Percentiles rank a stretch among this genome's conserved stretches.
Conservation (phyloP, 2,329 filamentous ascomycete genomes). For the Ampelomyces quisqualis region DNA sequence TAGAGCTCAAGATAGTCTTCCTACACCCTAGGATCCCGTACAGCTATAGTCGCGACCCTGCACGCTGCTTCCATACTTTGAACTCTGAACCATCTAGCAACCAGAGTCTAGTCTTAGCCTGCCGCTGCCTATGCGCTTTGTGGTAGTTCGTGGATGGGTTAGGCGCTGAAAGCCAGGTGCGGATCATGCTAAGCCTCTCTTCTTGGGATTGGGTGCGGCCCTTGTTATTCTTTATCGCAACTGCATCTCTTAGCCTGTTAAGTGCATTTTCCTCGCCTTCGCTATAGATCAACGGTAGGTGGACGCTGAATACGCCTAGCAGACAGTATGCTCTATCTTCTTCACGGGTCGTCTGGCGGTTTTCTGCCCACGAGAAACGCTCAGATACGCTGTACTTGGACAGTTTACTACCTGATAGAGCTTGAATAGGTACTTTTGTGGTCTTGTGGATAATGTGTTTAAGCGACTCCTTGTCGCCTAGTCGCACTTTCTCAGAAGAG, state of each 20-base stretch:
- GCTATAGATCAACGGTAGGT: slow-evolving; percentile 13
- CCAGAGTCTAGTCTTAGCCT: slow-evolving; percentile 39
- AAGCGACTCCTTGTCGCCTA: slow-evolving; percentile 11
- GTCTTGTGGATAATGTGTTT: slow-evolving; percentile 9
- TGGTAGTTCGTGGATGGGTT: slow-evolving; percentile 17
- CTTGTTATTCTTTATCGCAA: neutral
- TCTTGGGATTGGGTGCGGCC: slow-evolving; percentile 1
- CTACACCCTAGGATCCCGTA: slow-evolving; percentile 47
- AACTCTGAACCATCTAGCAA: slow-evolving; percentile 34
- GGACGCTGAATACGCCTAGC: slow-evolving; percentile 15
- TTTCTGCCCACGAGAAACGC: slow-evolving; percentile 21
- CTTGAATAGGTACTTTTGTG: slow-evolving; percentile 9
- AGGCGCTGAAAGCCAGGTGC: slow-evolving; percentile 36
- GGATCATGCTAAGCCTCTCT: slow-evolving; percentile 11
- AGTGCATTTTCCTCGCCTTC: slow-evolving; percentile 14
- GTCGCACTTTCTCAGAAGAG: slow-evolving; percentile 5
- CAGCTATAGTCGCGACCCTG: slow-evolving; percentile 42
- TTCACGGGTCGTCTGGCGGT: slow-evolving; percentile 22
- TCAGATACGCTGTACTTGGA: slow-evolving; percentile 12
- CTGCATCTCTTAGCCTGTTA: slow-evolving; percentile 8
- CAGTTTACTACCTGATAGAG: slow-evolving; percentile 5
- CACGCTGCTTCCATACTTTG: slow-evolving; percentile 31
- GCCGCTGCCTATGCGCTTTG: slow-evolving; percentile 11
- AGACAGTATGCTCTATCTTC: slow-evolving; percentile 21
- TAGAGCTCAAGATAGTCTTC: slow-evolving; percentile 47